Evolutionary conservation across 2,329 filamentous ascomycete species (phyloP), one percentile per base, ranked within the genome.

Genomic region (Nannizziopsis barbatae): DNA sequence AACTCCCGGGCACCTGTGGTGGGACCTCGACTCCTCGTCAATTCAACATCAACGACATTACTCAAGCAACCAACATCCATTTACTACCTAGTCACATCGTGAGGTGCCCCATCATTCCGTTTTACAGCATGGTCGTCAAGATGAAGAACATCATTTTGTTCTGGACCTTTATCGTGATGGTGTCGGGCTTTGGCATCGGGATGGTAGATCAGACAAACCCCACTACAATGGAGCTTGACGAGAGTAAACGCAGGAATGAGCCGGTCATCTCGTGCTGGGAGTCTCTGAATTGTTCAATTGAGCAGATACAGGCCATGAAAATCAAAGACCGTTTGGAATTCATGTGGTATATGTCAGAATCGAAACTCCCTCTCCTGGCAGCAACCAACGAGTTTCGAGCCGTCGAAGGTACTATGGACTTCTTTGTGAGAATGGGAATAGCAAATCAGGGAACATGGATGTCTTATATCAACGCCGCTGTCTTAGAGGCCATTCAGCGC

Each of bases 361-460:
- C 42, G 11, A 54, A 50, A 14, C 44, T 59, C 11, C 46, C 40
- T 31, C 27, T 17, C 2, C 45, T 59, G n/a, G 44, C 50, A 10
- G 49, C 57, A 8, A 36, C 32, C 12, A 53, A 58, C 38, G 52
- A 58, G 32, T 56, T 58, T 50, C 49, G 42, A 36, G 53, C 55
- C 5, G 45, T 58, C 33, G 57, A 58, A 36, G 57, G 54, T 4
- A 49, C 53, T 11, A 55, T 58, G 32, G 49, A 50, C 18, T 60
- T 58, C 49, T 58, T 58, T 39, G 51, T 56, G n/a, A 41, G 50
- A 30, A 54, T 54, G 47, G 47, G 52, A 14, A 46, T 57, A n/a
- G 57, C 51, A 39, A 42, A 22, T 11, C 41, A 33, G 10, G 53
- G 53, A 8, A 54, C 53, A 3, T 58, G 53, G 55, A 48, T 60